These are phyloP conservation scores for Phytophthora kernoviae DNA, from an alignment of 352 stramenopile genomes.

Conservation along the genomic window DNA sequence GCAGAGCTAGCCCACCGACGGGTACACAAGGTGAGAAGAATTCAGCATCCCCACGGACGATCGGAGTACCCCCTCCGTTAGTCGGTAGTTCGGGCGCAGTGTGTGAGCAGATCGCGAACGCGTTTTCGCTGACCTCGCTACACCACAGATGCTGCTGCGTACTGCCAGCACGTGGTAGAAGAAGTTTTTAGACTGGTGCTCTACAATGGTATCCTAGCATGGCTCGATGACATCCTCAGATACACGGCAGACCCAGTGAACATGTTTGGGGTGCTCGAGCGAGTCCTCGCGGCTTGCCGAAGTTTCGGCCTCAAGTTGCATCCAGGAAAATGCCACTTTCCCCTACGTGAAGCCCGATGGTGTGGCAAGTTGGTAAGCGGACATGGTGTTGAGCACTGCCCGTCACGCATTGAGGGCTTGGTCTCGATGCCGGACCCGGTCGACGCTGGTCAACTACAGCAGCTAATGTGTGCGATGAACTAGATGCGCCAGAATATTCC, in stretches of 20 bases:
- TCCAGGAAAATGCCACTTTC: constrained; percentile 1
- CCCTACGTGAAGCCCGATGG: constrained; percentile 5
- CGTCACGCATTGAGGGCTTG: constrained; percentile 6
- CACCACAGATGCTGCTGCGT: constrained; percentile 7
- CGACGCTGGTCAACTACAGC: constrained; percentile 12
- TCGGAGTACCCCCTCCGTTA: too few species aligned
- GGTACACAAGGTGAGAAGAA: too few species aligned
- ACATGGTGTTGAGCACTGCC: background rate
- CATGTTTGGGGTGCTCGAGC: background rate
- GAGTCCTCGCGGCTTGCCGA: background rate
- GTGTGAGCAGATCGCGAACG: too few species aligned
- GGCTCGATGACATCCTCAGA: constrained; percentile 13
- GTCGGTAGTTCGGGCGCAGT: too few species aligned
- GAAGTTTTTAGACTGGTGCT: constrained; percentile 2
- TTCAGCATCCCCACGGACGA: too few species aligned
- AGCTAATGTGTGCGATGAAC: constrained; percentile 28
- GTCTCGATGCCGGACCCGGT: background rate
- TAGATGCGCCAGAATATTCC: constrained; percentile 25
- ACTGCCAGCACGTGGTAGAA: constrained; percentile 6
- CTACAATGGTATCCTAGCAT: background rate
- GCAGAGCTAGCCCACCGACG: too few species aligned
- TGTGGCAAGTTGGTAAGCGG: constrained; percentile 14
- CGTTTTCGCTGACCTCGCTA: too few species aligned
- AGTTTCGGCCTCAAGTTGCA: constrained; percentile 13
- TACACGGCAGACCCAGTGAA: background rate